Percentiles rank a stretch among this genome's conserved stretches.
Evolutionary conservation across 1,284 basidiomycete genomes (phyloP).

Genomic region (Moesziomyces sp.): DNA sequence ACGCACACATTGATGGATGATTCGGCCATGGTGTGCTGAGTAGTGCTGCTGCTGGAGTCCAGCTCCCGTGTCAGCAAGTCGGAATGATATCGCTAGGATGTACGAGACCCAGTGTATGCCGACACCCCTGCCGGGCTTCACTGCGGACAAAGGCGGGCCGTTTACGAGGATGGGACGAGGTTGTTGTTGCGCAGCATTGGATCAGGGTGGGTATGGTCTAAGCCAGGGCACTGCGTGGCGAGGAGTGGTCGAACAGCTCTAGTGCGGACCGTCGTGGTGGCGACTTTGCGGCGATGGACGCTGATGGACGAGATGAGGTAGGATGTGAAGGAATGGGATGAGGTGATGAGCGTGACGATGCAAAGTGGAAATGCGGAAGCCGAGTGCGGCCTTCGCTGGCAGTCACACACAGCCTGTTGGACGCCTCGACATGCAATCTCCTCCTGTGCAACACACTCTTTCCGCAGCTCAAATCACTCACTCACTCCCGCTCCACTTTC

Average conservation of each 20-base stretch:
- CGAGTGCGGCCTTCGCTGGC: not conserved
- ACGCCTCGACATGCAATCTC: too few species aligned
- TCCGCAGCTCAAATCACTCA: too few species aligned
- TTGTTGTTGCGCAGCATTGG: too few species aligned
- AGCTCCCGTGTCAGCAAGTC: slow-evolving; percentile 4
- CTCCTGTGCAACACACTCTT: too few species aligned
- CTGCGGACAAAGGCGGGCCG: too few species aligned
- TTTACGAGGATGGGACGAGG: too few species aligned
- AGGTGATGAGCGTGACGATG: not conserved
- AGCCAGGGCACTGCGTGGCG: not conserved
- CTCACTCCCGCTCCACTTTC: too few species aligned
- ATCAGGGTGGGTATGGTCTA: not conserved
- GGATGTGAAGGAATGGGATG: not conserved
- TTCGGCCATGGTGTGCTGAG: slow-evolving; percentile 21
- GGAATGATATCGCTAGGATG: not conserved
- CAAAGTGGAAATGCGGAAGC: slow-evolving; percentile 9
- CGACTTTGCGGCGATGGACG: not conserved
- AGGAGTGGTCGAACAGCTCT: too few species aligned
- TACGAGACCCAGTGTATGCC: not conserved
- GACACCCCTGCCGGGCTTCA: too few species aligned
- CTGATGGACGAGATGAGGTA: slow-evolving; percentile 1
- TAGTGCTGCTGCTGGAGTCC: slow-evolving; percentile 10
- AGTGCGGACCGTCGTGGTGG: not conserved
- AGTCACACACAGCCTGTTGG: not conserved
- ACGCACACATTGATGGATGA: slow-evolving; percentile 56